Conservation (phyloP, 176 grass and related monocot species). For the Avena insularis region DNA sequence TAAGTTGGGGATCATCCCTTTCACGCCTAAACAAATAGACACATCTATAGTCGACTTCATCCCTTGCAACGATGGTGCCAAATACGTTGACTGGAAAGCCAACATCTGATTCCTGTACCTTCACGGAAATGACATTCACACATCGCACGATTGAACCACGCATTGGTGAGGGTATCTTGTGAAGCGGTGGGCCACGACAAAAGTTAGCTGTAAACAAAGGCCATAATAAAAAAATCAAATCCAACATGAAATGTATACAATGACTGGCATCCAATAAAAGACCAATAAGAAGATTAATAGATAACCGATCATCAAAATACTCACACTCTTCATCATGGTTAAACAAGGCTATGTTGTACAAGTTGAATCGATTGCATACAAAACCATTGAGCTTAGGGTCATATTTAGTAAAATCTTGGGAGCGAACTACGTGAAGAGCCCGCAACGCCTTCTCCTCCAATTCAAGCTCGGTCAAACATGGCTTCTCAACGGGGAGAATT, state of each 20-base stretch:
- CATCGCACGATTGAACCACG: not conserved
- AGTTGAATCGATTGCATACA: not conserved
- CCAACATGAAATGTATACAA: not conserved
- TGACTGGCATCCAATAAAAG: not conserved
- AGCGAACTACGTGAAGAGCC: not conserved
- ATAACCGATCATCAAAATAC: not conserved
- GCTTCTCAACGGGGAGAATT: not conserved
- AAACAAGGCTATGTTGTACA: not conserved
- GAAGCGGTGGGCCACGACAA: not conserved
- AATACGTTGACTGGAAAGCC: not conserved
- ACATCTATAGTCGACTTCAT: not conserved
- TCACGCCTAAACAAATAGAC: constrained; percentile 9
- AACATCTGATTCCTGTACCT: not conserved
- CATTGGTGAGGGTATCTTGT: not conserved
- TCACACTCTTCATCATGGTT: not conserved
- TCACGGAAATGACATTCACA: constrained; percentile 6
- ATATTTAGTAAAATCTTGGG: not conserved
- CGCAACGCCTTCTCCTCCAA: not conserved
- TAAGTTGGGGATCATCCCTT: constrained; percentile 13
- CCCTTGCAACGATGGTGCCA: not conserved
- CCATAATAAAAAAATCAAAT: not conserved
- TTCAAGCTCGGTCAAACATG: not conserved
- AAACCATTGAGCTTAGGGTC: not conserved
- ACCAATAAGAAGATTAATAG: not conserved
- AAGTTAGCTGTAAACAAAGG: not conserved